Base-by-base conservation (phyloP, 257 asterid species). In the Ilex aquifolium region DNA sequence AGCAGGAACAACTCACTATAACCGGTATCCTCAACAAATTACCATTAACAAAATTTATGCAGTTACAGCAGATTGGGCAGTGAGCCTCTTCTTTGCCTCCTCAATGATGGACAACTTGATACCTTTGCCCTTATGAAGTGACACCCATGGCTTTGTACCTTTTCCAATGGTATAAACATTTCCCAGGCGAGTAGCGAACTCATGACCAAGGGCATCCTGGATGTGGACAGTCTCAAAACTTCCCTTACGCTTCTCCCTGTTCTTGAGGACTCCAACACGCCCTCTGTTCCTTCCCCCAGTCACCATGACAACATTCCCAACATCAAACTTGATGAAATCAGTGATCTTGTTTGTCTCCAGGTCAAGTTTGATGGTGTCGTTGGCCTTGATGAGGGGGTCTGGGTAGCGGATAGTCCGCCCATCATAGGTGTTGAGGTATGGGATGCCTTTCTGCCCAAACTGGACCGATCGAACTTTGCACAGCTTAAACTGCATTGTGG, bases 281-380 rank as follows among this genome's bases (percentile, higher is more conserved):
- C 90, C 95, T 68, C 95, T 86, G 76, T 86, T 86, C 72, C 95
- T 86, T 68, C 95, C 90, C 12, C 95, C 95, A 59, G 90, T 86
- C 52, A 86, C 95, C 88, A 83, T 81, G 57, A 86, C 90, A 63
- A 86, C 87, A 53, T 86, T 86, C 9, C 95, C 90, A 4, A 86
- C 90, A 61, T 86, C 91, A 65, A 83, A 86, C 78, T 86, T 86
- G 75, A 86, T 81, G 74, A 81, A 86, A 5, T 86, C 95, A 8
- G 65, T 68, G 4, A 86, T 80, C 42, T 83, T 86, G 72, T 76
- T 72, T 36, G 68, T 66, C 64, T 86, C 95, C 10, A 86, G 59
- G 62, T 86, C 88, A 4, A 86, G 80, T 31, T 86, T 86, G 74
- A 86, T 76, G 54, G 91, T 86, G 80, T 83, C 95, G 7, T 83